A percentile compares a stretch with the other conserved stretches of the same genome.
Evolutionary conservation across 2,329 filamentous ascomycete species (phyloP).

Genomic region (Aspergillus sp.): DNA sequence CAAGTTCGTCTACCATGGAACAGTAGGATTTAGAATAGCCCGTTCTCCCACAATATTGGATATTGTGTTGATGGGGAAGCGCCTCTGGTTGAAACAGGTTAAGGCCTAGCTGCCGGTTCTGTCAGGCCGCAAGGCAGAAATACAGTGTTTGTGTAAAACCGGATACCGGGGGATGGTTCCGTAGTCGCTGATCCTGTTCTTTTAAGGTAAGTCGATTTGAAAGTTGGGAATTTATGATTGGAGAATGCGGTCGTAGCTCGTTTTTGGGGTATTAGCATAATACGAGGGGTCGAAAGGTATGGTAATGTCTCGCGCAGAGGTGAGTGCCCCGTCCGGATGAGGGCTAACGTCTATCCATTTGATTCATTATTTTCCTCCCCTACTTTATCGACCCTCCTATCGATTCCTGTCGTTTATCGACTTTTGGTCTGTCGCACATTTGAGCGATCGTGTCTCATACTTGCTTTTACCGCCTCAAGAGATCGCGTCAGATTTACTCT

Average conservation of each 20-base stretch:
- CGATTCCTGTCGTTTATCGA: conserved; percentile 13
- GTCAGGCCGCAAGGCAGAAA: conserved; percentile 18
- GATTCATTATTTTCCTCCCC: conserved; percentile 22
- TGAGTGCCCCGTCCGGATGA: conserved; percentile 12
- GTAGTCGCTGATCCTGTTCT: conserved; percentile 4
- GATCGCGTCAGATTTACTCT: conserved; percentile 12
- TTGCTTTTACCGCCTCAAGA: conserved; percentile 4
- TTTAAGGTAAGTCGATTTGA: background rate
- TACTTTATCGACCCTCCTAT: conserved; percentile 17
- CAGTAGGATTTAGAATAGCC: too few relatives aligned
- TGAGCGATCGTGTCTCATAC: conserved; percentile 3
- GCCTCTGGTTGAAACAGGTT: background rate
- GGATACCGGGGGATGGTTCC: conserved; percentile 21
- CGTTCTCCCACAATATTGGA: too few relatives aligned
- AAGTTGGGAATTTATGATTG: background rate
- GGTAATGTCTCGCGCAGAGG: conserved; percentile 8
- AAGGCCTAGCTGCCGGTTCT: conserved; percentile 2
- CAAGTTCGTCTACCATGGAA: too few relatives aligned
- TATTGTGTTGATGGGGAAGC: too few relatives aligned
- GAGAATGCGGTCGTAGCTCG: background rate
- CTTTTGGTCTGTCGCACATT: conserved; percentile 15
- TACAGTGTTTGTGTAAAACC: conserved; percentile 10
- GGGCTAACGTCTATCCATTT: conserved; percentile 12
- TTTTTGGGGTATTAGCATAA: conserved; percentile 2
- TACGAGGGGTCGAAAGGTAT: conserved; percentile 9